Evolutionary conservation across 257 asterid genomes (phyloP).

Genomic region (Cynanchum wilfordii): DNA sequence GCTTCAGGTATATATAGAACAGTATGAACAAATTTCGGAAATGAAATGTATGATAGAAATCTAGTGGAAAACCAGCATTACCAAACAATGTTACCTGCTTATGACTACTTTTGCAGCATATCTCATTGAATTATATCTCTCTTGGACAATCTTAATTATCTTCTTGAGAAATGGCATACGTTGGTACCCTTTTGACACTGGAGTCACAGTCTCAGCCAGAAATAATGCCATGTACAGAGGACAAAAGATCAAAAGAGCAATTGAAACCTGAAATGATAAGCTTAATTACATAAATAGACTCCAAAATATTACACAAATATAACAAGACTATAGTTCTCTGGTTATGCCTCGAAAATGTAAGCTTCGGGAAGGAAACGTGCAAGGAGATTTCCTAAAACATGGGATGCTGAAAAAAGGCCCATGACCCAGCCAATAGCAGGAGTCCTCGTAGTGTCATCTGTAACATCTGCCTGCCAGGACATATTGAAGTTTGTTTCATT

Average conservation of each 20-base stretch:
- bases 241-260: conserved; percentile 55
- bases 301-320: conserved; percentile 1
- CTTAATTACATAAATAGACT: conserved; percentile 5
- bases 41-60: not conserved
- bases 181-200: conserved; percentile 29
- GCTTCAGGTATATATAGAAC: not conserved
- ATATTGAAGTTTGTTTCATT: conserved; percentile 1
- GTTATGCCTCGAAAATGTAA: conserved; percentile 58
- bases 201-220: conserved; percentile 62
- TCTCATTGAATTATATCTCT: conserved; percentile 66
- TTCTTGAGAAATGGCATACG: conserved; percentile 36
- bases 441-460: conserved; percentile 55
- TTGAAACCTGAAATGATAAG: conserved; percentile 60
- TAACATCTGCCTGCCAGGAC: conserved; percentile 70
- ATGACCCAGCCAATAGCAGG: conserved; percentile 86
- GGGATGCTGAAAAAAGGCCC: conserved; percentile 87
- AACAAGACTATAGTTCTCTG: conserved; percentile 1
- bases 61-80: not conserved
- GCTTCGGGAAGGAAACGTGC: conserved; percentile 83
- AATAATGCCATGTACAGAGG: conserved; percentile 64
- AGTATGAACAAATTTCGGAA: not conserved
- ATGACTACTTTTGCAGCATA: conserved; percentile 56
- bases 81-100: conserved; percentile 42
- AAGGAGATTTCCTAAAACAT: conserved; percentile 67
- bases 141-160: conserved; percentile 42